Conservation (phyloP, 208 protist genomes). For the Naegleria fowleri region DNA sequence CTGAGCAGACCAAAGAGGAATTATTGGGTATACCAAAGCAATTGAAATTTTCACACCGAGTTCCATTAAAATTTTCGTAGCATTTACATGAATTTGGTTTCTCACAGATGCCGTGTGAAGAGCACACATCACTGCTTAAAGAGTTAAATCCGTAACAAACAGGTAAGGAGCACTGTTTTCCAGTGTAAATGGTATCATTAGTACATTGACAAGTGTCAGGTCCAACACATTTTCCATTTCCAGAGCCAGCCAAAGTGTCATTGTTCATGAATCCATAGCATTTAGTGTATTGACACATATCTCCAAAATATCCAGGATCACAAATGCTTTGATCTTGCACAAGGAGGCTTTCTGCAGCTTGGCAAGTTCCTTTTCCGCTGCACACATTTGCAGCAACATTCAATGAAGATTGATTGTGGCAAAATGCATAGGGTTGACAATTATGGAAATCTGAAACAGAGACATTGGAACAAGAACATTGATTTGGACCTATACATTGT, state of each 20-base stretch:
- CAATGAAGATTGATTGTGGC: not conserved
- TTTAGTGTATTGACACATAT: not conserved
- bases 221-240: not conserved
- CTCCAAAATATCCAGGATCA: not conserved
- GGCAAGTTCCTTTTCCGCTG: not conserved
- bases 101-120: not conserved
- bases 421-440: not conserved
- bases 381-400: not conserved
- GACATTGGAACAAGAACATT: not conserved
- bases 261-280: not conserved
- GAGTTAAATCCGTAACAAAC: not conserved
- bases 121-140: not conserved
- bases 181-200: not conserved
- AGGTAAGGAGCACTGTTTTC: not conserved
- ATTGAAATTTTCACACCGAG: not conserved
- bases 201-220: not conserved
- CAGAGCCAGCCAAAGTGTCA: not conserved
- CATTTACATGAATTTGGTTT: not conserved
- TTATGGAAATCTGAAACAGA: not conserved
- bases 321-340: not conserved
- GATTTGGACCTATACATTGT: not conserved
- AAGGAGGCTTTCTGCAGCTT: not conserved
- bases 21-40: not conserved
- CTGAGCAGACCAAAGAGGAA: not conserved
- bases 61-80: not conserved